Percentiles rank a stretch among this genome's conserved stretches.
phyloP scores from a whole-genome alignment of 2,329 filamentous ascomycete species.

The Thelonectria olida region DNA sequence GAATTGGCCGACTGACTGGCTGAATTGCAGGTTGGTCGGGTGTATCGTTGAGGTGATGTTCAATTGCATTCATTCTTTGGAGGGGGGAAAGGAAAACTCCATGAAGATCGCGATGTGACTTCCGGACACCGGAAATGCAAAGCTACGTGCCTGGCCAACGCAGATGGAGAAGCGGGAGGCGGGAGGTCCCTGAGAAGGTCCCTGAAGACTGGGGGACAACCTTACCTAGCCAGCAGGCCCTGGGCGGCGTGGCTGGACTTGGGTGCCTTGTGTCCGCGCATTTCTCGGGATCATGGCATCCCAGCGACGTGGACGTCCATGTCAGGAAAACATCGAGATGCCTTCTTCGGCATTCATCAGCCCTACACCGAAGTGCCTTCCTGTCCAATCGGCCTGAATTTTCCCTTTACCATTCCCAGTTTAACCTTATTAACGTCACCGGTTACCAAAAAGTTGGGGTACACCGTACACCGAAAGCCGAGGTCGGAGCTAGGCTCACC shows the following conservation, averaged over 20 bases:
- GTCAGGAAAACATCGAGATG: conserved; percentile 20
- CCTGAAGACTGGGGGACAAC: not conserved
- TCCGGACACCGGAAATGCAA: conserved; percentile 19
- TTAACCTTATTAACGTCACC: conserved; percentile 27
- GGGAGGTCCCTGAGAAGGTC: not conserved
- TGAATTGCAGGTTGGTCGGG: conserved; percentile 9
- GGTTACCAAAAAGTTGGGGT: conserved; percentile 16
- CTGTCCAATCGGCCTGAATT: conserved; percentile 20
- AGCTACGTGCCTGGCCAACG: not conserved
- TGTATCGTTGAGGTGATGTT: not conserved
- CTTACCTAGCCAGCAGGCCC: too few species aligned
- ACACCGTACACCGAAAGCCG: conserved; percentile 37
- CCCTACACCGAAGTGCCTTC: conserved; percentile 21
- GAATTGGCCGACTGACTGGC: not conserved
- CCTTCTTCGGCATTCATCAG: conserved; percentile 33
- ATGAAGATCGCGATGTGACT: conserved; percentile 15
- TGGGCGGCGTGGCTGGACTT: not conserved
- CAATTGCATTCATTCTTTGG: not conserved
- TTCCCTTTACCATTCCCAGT: conserved; percentile 14
- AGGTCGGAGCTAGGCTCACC: conserved; percentile 35
- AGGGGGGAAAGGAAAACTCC: conserved; percentile 3
- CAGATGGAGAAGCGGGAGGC: not conserved
- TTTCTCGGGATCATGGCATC: conserved; percentile 2
- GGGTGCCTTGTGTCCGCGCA: not conserved
- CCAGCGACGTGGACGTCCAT: not conserved